Evolutionary conservation across 2,329 filamentous ascomycete genomes (phyloP).

Genomic region (Magnaporthales sp.): DNA sequence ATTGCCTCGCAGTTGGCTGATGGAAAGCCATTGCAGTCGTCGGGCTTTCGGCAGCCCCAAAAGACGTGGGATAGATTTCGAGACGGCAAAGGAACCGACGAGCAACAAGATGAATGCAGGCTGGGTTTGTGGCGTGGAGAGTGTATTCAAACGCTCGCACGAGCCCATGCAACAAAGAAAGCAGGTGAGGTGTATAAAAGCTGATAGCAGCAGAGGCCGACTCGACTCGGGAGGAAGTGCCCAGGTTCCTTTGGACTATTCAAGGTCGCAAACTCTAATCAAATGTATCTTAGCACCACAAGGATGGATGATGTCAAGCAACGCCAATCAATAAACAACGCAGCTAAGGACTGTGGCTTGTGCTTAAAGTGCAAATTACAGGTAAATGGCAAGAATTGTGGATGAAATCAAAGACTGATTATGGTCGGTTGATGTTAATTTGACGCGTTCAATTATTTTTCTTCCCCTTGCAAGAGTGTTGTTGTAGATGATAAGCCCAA

Average conservation of each 20-base stretch:
- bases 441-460: neutral
- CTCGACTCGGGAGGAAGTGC: neutral
- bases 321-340: neutral
- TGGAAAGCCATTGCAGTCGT: constrained; percentile 14
- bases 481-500: neutral
- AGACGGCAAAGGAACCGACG: neutral
- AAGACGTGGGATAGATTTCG: neutral
- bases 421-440: neutral
- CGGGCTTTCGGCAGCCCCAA: neutral
- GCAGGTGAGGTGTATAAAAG: neutral
- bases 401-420: neutral
- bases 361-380: neutral
- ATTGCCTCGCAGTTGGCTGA: constrained; percentile 26
- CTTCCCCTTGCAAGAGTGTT: neutral
- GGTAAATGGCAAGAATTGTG: neutral
- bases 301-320: constrained; percentile 1
- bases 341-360: neutral
- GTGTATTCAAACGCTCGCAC: neutral
- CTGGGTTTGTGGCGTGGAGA: neutral
- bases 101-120: neutral
- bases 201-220: neutral
- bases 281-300: neutral
- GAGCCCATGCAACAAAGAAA: neutral
- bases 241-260: neutral
- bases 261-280: neutral